These are phyloP conservation scores for Aspergillus vadensis DNA, from an alignment of 2,329 filamentous ascomycete species.

Conservation along the genomic window DNA sequence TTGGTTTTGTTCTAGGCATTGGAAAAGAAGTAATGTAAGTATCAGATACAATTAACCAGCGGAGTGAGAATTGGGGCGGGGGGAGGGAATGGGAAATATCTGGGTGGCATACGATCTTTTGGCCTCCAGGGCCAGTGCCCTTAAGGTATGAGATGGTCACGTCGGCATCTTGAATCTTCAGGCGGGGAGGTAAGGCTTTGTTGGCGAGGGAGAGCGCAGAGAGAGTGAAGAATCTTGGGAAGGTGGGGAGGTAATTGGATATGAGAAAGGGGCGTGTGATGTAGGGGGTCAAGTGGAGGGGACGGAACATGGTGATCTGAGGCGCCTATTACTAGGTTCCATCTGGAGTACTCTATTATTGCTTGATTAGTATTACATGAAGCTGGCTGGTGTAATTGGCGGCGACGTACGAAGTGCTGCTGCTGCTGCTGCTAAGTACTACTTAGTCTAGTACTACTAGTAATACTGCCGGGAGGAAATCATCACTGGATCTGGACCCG, in stretches of 20 bases:
- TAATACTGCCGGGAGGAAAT: neutral
- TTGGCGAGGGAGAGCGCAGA: constrained; percentile 25
- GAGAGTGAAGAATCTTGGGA: constrained; percentile 26
- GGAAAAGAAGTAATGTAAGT: neutral
- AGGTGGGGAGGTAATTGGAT: neutral
- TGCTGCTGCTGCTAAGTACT: neutral
- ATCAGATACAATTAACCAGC: neutral
- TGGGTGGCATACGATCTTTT: constrained; percentile 73
- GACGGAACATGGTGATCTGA: constrained; percentile 14
- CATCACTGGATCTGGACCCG: neutral
- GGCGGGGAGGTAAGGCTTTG: constrained; percentile 74
- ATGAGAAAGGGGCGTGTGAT: neutral
- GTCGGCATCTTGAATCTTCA: constrained; percentile 73
- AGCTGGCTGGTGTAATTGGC: neutral
- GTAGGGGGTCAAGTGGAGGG: constrained; percentile 8
- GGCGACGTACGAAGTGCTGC: neutral
- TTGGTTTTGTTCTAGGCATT: constrained; percentile 80
- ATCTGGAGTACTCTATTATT: neutral
- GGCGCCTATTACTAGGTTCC: neutral
- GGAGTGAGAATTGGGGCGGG: neutral
- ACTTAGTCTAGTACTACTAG: too few species aligned
- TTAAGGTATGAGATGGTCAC: constrained; percentile 85
- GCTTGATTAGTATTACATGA: neutral
- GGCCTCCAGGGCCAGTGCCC: constrained; percentile 87
- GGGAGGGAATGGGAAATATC: neutral